Conservation (phyloP, 2,329 filamentous ascomycete genomes). For the Nigrospora osmanthi region DNA sequence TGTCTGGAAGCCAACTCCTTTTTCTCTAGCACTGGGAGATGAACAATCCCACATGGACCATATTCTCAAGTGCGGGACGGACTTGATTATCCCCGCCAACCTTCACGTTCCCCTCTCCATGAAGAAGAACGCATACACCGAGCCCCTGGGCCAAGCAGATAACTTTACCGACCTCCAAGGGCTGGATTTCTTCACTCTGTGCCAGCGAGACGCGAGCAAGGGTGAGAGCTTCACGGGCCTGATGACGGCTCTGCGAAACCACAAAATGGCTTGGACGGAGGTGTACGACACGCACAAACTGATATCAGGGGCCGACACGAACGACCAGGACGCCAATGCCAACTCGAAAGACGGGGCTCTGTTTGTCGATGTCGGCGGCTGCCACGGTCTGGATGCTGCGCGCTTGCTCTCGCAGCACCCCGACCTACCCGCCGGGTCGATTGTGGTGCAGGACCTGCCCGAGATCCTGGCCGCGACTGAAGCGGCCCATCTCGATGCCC, state of each 20-base stretch:
- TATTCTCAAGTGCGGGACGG: conserved; percentile 11
- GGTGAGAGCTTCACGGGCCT: conserved; percentile 15
- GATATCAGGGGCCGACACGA: conserved; percentile 13
- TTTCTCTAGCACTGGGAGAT: conserved; percentile 17
- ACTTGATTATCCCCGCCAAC: no score
- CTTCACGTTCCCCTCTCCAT: conserved; percentile 9
- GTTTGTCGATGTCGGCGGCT: conserved; percentile 31
- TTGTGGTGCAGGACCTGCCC: conserved; percentile 32
- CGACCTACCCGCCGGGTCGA: conserved; percentile 18
- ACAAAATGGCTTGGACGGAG: conserved; percentile 15
- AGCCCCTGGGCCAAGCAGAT: conserved; percentile 11
- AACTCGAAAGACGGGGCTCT: conserved; percentile 24
- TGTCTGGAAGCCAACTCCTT: conserved; percentile 14
- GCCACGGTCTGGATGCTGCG: conserved; percentile 27
- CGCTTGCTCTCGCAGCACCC: conserved; percentile 21
- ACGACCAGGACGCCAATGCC: conserved; percentile 14
- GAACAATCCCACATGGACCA: conserved; percentile 13
- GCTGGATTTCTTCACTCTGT: conserved; percentile 14
- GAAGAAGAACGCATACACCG: conserved; percentile 12
- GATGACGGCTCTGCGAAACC: conserved; percentile 11
- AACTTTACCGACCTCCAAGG: conserved; percentile 12
- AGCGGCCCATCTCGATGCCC: conserved; percentile 3
- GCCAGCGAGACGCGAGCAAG: conserved; percentile 7
- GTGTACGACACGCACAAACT: conserved; percentile 15
- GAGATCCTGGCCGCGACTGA: conserved; percentile 9